Conservation (phyloP, 202 grass and related monocot species). For the Schoenoplectus triqueter region DNA sequence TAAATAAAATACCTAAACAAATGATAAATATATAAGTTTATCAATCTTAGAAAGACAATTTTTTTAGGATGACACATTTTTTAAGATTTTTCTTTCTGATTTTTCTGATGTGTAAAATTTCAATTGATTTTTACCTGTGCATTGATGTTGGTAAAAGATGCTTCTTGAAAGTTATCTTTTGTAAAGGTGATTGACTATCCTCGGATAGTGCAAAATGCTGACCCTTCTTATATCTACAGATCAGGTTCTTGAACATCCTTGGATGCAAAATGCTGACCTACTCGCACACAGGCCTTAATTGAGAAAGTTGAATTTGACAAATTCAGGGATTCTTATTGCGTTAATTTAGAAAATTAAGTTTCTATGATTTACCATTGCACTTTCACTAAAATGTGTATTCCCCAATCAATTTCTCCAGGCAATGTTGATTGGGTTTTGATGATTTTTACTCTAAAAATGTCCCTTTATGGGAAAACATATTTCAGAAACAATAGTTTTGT, state of each 20-base stretch:
- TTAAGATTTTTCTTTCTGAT: no score
- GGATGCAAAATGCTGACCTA: slow-evolving; percentile 85
- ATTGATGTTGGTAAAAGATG: no score
- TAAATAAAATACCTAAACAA: not conserved
- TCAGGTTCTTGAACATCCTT: slow-evolving; percentile 76
- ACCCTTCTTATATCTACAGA: slow-evolving; percentile 49
- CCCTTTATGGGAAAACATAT: not conserved
- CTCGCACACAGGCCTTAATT: slow-evolving; percentile 62
- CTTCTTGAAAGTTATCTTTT: no score
- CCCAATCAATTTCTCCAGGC: not conserved
- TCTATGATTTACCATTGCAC: not conserved
- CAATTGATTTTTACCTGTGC: not conserved
- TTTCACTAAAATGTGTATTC: not conserved
- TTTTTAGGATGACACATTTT: not conserved
- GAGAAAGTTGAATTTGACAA: not conserved
- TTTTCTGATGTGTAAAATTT: not conserved
- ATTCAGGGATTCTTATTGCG: not conserved
- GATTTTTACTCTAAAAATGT: not conserved
- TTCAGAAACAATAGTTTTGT: not conserved
- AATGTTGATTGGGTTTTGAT: not conserved
- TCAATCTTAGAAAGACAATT: not conserved
- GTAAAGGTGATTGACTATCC: slow-evolving; percentile 68
- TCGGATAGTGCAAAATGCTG: slow-evolving; percentile 74
- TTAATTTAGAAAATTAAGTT: slow-evolving; percentile 17
- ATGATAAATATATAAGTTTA: not conserved